Percentiles rank a stretch among this genome's conserved stretches.
Evolutionary conservation across 441 rosid species (phyloP).

Genomic region (Raphanus hybrid): DNA sequence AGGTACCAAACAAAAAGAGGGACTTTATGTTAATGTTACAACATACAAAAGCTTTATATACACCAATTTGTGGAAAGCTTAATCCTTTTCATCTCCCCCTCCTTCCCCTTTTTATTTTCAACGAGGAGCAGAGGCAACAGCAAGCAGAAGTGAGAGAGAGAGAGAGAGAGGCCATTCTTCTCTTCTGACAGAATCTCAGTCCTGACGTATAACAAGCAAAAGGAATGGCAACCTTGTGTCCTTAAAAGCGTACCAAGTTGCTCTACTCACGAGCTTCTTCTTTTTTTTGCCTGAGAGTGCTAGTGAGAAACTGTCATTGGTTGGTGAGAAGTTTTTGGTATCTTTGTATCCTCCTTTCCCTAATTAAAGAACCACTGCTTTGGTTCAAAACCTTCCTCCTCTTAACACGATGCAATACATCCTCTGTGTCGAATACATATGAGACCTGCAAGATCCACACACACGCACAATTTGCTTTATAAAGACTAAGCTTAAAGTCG

Average conservation of each 20-base stretch:
- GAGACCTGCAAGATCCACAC: slow-evolving; percentile 61
- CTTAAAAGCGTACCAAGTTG: slow-evolving; percentile 22
- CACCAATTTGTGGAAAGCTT: slow-evolving; percentile 23
- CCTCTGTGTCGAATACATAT: slow-evolving; percentile 96
- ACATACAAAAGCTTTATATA: slow-evolving; percentile 29
- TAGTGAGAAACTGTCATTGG: slow-evolving; percentile 19
- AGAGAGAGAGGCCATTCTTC: slow-evolving; percentile 18
- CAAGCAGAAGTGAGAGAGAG: slow-evolving; percentile 19
- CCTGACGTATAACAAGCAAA: slow-evolving; percentile 30
- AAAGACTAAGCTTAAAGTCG: not conserved
- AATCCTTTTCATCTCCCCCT: not conserved
- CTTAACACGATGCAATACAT: slow-evolving; percentile 62
- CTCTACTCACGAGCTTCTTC: slow-evolving; percentile 6
- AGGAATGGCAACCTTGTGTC: slow-evolving; percentile 32
- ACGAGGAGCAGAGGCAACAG: slow-evolving; percentile 10
- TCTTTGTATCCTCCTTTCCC: slow-evolving; percentile 55
- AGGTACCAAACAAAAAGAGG: slow-evolving; percentile 20
- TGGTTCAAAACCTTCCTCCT: slow-evolving; percentile 42
- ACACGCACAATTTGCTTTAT: not conserved
- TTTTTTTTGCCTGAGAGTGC: not conserved
- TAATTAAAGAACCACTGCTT: slow-evolving; percentile 44
- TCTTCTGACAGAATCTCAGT: slow-evolving; percentile 29
- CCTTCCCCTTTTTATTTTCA: slow-evolving; percentile 3
- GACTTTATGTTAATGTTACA: slow-evolving; percentile 37
- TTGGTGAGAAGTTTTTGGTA: slow-evolving; percentile 64